These are phyloP conservation scores for Cyberlindnera bimundalis DNA, from an alignment of 805 yeast species.

Conservation along the genomic window DNA sequence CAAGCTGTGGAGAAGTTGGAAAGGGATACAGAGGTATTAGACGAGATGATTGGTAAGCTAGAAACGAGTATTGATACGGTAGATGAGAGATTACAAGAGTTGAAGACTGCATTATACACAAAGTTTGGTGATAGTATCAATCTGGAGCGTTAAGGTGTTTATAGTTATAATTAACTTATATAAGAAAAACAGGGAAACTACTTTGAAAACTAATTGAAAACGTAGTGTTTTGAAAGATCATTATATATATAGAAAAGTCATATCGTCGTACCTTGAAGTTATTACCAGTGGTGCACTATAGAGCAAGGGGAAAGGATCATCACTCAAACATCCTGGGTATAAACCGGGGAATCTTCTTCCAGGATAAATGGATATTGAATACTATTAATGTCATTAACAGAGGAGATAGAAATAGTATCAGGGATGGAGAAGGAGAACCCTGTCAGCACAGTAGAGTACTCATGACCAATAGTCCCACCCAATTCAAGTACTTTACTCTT, in stretches of 20 bases:
- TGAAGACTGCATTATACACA: slow-evolving; percentile 76
- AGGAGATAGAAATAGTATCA: slow-evolving; percentile 24
- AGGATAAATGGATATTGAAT: slow-evolving; percentile 39
- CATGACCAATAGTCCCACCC: slow-evolving; percentile 46
- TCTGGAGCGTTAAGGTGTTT: slow-evolving; percentile 51
- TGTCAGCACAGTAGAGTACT: slow-evolving; percentile 42
- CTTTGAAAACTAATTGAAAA: too few species aligned
- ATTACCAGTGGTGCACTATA: not conserved
- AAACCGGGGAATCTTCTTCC: slow-evolving; percentile 41
- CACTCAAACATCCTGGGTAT: slow-evolving; percentile 23
- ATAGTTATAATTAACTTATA: too few species aligned
- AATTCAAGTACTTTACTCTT: slow-evolving; percentile 32
- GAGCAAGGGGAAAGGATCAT: too few species aligned
- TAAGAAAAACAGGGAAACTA: too few species aligned
- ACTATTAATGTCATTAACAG: slow-evolving; percentile 22
- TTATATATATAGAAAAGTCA: not conserved
- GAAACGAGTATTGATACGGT: slow-evolving; percentile 47
- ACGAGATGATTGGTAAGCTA: slow-evolving; percentile 42
- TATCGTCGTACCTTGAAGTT: not conserved
- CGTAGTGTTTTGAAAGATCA: not conserved
- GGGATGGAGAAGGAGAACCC: slow-evolving; percentile 46
- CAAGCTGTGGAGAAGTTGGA: slow-evolving; percentile 71
- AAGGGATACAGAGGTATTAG: slow-evolving; percentile 51
- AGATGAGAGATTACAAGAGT: slow-evolving; percentile 49
- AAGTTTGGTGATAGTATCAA: slow-evolving; percentile 89